Evolutionary conservation across 176 grass and related monocot species (phyloP).

Genomic region (Carex myosuroides): DNA sequence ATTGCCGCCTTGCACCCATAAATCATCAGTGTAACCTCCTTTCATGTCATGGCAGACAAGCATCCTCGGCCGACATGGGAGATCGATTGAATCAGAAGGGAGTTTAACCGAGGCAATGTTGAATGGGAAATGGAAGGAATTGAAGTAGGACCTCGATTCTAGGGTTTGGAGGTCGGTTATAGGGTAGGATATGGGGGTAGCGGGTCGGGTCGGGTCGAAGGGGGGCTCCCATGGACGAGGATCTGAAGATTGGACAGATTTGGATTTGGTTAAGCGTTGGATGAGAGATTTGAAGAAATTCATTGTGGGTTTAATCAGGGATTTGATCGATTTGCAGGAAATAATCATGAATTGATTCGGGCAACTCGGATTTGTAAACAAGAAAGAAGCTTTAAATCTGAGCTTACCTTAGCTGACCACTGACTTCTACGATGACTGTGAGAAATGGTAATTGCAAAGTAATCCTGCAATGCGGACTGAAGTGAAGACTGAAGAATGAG

Average conservation of each 20-base stretch:
- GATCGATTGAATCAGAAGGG: slow-evolving; percentile 9
- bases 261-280: slow-evolving; percentile 13
- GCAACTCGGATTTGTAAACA: background rate
- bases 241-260: background rate
- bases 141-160: slow-evolving; percentile 58
- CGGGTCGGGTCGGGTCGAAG: slow-evolving; percentile 63
- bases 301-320: background rate
- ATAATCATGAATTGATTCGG: background rate
- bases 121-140: slow-evolving; percentile 82
- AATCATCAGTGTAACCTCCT: slow-evolving; percentile 72
- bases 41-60: slow-evolving; percentile 91
- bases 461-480: too few species aligned
- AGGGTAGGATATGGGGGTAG: slow-evolving; percentile 72
- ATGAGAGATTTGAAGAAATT: background rate
- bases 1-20: slow-evolving; percentile 52
- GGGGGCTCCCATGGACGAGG: slow-evolving; percentile 51
- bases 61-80: slow-evolving; percentile 46
- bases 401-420: background rate
- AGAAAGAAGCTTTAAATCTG: background rate
- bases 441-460: background rate
- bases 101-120: slow-evolving; percentile 47
- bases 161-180: slow-evolving; percentile 61
- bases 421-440: background rate
- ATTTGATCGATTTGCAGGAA: background rate
- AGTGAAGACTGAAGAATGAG: too few species aligned